Percentiles rank a stretch among this genome's conserved stretches.
Evolutionary conservation across 805 yeast species (phyloP).

Genomic region (Candida lessepsii): DNA sequence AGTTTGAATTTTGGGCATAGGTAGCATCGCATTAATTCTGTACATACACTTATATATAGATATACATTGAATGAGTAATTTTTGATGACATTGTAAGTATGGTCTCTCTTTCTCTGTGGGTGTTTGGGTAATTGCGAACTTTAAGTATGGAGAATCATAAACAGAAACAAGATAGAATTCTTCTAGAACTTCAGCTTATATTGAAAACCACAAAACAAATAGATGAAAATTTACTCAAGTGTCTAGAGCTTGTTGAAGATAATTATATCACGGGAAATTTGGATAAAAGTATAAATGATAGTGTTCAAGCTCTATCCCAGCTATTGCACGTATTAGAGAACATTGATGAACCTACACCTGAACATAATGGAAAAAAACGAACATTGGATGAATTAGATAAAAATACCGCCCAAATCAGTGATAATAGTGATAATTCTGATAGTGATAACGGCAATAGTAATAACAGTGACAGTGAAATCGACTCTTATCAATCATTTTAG

Average conservation of each 20-base stretch:
- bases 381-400: background rate
- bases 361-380: slow-evolving; percentile 1
- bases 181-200: slow-evolving; percentile 35
- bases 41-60: slow-evolving; percentile 1
- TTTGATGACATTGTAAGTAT: background rate
- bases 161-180: slow-evolving; percentile 20
- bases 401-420: background rate
- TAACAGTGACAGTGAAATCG: background rate
- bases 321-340: slow-evolving; percentile 9
- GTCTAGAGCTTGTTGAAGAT: slow-evolving; percentile 22
- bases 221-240: slow-evolving; percentile 24
- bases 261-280: background rate
- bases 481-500: slow-evolving; percentile 1
- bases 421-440: background rate
- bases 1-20: slow-evolving; percentile 3
- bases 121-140: background rate
- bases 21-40: slow-evolving; percentile 4
- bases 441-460: background rate
- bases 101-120: background rate
- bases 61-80: background rate
- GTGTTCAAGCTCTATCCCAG: slow-evolving; percentile 1
- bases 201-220: slow-evolving; percentile 31
- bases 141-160: background rate
- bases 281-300: slow-evolving; percentile 7
- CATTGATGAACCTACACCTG: slow-evolving; percentile 3